phyloP scores from a whole-genome alignment of 352 stramenopile species.

The Pythium rishiriense region DNA sequence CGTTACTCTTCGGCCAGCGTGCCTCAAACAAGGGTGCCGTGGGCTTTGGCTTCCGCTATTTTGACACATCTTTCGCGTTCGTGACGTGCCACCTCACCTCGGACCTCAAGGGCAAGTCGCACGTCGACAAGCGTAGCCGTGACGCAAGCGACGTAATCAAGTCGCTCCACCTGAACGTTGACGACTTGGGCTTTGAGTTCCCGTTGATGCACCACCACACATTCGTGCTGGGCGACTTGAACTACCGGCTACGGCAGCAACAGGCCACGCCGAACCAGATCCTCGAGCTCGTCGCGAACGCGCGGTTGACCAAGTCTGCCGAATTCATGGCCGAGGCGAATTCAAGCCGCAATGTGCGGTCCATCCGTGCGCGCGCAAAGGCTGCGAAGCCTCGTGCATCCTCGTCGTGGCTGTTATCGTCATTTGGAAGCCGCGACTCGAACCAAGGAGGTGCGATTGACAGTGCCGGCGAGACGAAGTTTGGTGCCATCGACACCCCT shows the following conservation, averaged over 20 bases:
- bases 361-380: slow-evolving; percentile 5
- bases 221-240: slow-evolving; percentile 90
- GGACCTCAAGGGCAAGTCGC: slow-evolving; percentile 81
- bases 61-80: slow-evolving; percentile 86
- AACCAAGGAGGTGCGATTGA: neutral
- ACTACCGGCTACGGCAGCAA: slow-evolving; percentile 81
- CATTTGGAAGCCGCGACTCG: slow-evolving; percentile 18
- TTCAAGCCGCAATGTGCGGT: slow-evolving; percentile 3
- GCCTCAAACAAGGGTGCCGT: slow-evolving; percentile 92
- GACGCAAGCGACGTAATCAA: slow-evolving; percentile 75
- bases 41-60: slow-evolving; percentile 85
- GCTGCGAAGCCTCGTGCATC: slow-evolving; percentile 11
- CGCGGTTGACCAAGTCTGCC: slow-evolving; percentile 10
- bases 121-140: slow-evolving; percentile 72
- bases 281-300: slow-evolving; percentile 54
- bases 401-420: slow-evolving; percentile 20
- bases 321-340: neutral
- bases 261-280: slow-evolving; percentile 54
- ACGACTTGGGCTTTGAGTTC: slow-evolving; percentile 86
- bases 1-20: slow-evolving; percentile 62
- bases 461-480: slow-evolving; percentile 8
- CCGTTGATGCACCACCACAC: slow-evolving; percentile 86
- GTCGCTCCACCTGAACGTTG: slow-evolving; percentile 74
- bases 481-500: slow-evolving; percentile 6
- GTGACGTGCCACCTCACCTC: slow-evolving; percentile 88